phyloP scores from a whole-genome alignment of 2,329 filamentous ascomycete species.

The Trichophyton simii region DNA sequence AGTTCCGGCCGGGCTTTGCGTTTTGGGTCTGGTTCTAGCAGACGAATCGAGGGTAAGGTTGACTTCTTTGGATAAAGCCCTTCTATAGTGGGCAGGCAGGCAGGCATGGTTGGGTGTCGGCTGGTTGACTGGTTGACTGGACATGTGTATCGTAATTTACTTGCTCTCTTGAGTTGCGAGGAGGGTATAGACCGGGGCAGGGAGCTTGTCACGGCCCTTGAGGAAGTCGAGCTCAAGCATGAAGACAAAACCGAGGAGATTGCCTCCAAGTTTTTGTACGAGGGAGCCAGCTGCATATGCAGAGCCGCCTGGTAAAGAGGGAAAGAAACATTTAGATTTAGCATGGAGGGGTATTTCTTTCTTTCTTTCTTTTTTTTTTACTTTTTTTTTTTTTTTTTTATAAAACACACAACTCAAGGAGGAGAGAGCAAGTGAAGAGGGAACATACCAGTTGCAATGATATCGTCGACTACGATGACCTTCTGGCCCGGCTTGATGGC shows the following conservation, averaged over 20 bases:
- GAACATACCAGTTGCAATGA: constrained; percentile 84
- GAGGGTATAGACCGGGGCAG: constrained; percentile 70
- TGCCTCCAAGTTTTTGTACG: constrained; percentile 71
- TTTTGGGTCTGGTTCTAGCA: background rate
- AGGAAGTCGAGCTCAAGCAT: constrained; percentile 91
- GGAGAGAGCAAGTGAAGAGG: no score
- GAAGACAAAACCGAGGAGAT: constrained; percentile 82
- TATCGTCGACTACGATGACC: constrained; percentile 90
- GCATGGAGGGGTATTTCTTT: background rate
- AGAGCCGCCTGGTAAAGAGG: constrained; percentile 57
- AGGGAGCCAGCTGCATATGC: constrained; percentile 78
- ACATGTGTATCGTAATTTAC: background rate
- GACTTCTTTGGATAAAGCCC: background rate
- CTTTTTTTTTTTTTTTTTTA: background rate
- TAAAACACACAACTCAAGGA: no score
- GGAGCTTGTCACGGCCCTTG: constrained; percentile 80
- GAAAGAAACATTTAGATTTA: background rate
- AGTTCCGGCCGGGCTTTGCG: background rate
- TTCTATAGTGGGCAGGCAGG: background rate
- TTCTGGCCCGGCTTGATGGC: constrained; percentile 75
- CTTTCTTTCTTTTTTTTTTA: background rate
- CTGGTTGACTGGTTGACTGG: no score
- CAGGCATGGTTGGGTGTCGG: background rate
- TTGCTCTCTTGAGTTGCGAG: constrained; percentile 40
- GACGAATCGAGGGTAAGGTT: background rate